These are phyloP conservation scores for Pseudonectria buxi DNA, from an alignment of 2,329 filamentous ascomycete species.

Conservation along the genomic window DNA sequence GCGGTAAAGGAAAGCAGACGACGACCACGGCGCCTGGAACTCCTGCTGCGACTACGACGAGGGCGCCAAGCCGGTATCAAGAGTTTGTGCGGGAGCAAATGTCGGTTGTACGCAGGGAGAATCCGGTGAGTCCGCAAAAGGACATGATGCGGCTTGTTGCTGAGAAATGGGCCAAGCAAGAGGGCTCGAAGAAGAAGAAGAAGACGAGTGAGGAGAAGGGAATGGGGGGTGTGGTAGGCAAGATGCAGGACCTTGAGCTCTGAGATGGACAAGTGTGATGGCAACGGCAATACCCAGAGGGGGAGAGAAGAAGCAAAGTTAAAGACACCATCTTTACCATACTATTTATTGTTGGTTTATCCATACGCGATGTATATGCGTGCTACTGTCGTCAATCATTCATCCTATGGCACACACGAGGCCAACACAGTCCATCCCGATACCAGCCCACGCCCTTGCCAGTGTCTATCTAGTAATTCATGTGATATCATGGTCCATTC, in stretches of 20 bases:
- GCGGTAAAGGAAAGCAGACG: slow-evolving; percentile 28
- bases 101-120: slow-evolving; percentile 48
- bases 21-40: slow-evolving; percentile 7
- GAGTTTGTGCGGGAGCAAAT: slow-evolving; percentile 61
- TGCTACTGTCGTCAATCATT: too few species aligned
- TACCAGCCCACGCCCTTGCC: too few species aligned
- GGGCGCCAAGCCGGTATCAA: slow-evolving; percentile 38
- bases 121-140: slow-evolving; percentile 54
- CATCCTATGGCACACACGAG: too few species aligned
- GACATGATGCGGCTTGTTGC: slow-evolving; percentile 64
- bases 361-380: not conserved
- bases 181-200: slow-evolving; percentile 28
- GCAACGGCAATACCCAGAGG: slow-evolving; percentile 2
- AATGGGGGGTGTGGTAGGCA: slow-evolving; percentile 15
- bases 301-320: too few species aligned
- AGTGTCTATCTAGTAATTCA: not conserved
- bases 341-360: not conserved
- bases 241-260: slow-evolving; percentile 22
- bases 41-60: too few species aligned
- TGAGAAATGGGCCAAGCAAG: slow-evolving; percentile 50
- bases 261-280: slow-evolving; percentile 6
- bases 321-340: slow-evolving; percentile 1
- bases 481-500: not conserved
- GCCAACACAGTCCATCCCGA: too few species aligned
- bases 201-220: slow-evolving; percentile 6